Base-by-base conservation (phyloP, 1,284 basidiomycete species). In the Austroboletus niveus region DNA sequence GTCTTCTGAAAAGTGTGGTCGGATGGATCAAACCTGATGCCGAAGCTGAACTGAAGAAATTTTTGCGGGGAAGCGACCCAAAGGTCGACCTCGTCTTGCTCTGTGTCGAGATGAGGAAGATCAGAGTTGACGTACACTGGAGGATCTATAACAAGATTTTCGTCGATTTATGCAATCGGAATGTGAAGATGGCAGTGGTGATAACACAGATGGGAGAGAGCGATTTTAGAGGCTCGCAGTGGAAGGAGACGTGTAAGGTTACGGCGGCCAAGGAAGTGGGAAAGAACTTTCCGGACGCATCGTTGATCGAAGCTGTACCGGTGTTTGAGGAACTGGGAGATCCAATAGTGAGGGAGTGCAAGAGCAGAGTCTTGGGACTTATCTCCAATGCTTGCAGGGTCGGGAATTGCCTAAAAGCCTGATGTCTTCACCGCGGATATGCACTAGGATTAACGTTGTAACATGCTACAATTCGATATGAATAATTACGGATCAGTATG, bases 201-300 rank as follows among this genome's bases (percentile, higher is more conserved):
- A 69, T 73, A 5, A 76, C 69, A 24, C 75, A 63, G 14, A 70
- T 67, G 41, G 45, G 44, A 20, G 56, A 48, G 20, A 22, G 4
- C 8, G 60, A 57, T 3, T 41, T 55, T 39, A 31, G 15, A 22
- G 27, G 31, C 7, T 34, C 51, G 8, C 35, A 38, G 17, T 63
- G 65, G 62, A 67, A 55, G 45, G 35, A n/a, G 20, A 55, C 12
- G 5, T 66, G 61, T 5, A 4, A 27, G 36, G 14, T 2, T 27
- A 9, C 42, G 11, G 65, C 65, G 17, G 11, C 4, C 4, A 42
- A 32, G 8, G 44, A 48, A 15, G 53, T 52, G 53, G 27, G n/a
- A 10, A 20, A 49, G 2, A 31, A 31, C 12, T 58, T 65, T 36
- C 61, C 61, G 7, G 50, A 45, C 17, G 35, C 8, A 17, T 29